These are phyloP conservation scores for Coelastrella sp. DNA, from an alignment of 139 green algal genomes.

Conservation along the genomic window DNA sequence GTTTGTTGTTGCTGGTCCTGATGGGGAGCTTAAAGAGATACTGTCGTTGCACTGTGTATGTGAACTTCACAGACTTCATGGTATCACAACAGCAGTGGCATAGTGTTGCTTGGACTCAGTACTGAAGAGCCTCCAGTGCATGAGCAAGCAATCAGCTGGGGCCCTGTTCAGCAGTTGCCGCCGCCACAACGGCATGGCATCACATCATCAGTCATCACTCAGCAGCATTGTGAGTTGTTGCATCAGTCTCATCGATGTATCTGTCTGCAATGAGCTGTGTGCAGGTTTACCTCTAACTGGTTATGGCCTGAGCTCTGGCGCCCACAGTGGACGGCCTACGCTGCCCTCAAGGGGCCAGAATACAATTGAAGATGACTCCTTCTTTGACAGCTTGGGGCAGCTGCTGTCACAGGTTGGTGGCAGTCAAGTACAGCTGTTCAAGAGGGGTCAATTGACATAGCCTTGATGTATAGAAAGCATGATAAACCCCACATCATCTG, in stretches of 20 bases:
- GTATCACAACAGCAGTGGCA: too few species aligned
- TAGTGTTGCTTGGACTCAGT: too few species aligned
- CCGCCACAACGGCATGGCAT: too few species aligned
- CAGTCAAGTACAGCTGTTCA: neutral
- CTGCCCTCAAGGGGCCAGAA: slow-evolving; percentile 45
- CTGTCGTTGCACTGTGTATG: too few species aligned
- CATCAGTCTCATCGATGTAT: neutral
- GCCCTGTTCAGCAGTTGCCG: too few species aligned
- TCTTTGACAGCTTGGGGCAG: slow-evolving; percentile 62
- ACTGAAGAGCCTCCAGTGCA: too few species aligned
- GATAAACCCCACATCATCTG: neutral
- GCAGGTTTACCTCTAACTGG: slow-evolving; percentile 1
- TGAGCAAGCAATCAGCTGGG: too few species aligned
- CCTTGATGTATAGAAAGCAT: neutral
- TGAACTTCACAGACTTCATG: too few species aligned
- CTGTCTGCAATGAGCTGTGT: neutral
- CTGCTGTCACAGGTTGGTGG: slow-evolving; percentile 28
- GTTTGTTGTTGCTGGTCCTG: too few species aligned
- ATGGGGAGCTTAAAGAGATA: too few species aligned
- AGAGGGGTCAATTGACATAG: neutral
- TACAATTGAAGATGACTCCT: slow-evolving; percentile 61
- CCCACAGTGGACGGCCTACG: neutral
- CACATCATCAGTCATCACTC: too few species aligned
- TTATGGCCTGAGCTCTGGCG: neutral
- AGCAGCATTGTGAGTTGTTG: neutral